Evolutionary conservation across 2,329 filamentous ascomycete species (phyloP).

Genomic region (Helotiales sp.): DNA sequence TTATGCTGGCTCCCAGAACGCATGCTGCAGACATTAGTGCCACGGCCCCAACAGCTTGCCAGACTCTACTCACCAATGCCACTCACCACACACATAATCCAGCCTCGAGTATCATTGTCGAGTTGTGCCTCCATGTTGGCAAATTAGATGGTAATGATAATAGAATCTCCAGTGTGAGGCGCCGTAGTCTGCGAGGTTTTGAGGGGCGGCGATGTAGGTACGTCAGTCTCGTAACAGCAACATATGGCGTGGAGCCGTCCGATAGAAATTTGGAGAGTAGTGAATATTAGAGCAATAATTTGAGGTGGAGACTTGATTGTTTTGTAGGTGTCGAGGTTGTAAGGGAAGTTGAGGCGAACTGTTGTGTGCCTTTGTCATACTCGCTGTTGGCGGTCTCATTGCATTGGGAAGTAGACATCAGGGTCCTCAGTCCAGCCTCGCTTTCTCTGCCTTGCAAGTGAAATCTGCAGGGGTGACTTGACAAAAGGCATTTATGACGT

Average conservation of each 20-base stretch:
- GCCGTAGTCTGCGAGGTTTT: not conserved
- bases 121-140: constrained; percentile 35
- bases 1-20: constrained; percentile 76
- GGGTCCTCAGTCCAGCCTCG: constrained; percentile 2
- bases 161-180: constrained; percentile 1
- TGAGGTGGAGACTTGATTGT: not conserved
- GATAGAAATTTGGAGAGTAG: not conserved
- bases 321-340: not conserved
- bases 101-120: constrained; percentile 84
- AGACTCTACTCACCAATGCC: constrained; percentile 57
- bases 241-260: not conserved
- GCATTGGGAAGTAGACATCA: constrained; percentile 13
- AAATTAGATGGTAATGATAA: not conserved
- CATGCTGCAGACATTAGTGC: constrained; percentile 46
- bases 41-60: not conserved
- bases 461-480: not conserved
- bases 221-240: not conserved
- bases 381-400: not conserved
- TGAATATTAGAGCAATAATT: not conserved
- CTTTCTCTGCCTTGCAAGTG: not conserved
- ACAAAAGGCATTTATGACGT: not conserved
- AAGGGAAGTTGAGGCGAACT: not conserved
- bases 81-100: constrained; percentile 89
- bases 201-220: not conserved
- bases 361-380: not conserved